A percentile compares a stretch with the other conserved stretches of the same genome.
Evolutionary conservation across 257 asterid genomes (phyloP).

Genomic region (Eucommia ulmoides): DNA sequence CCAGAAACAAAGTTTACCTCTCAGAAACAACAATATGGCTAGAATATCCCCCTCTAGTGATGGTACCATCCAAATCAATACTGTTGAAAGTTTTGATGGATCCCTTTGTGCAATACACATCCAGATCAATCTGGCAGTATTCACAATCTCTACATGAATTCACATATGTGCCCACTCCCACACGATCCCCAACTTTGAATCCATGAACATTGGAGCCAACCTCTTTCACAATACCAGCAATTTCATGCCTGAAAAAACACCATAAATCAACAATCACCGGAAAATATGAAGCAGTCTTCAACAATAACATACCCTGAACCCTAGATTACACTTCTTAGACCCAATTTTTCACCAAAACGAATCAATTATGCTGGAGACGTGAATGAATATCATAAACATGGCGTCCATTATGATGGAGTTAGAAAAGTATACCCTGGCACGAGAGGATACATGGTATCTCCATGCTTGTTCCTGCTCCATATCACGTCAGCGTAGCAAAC

Average conservation of each 20-base stretch:
- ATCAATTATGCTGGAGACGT: too few species aligned
- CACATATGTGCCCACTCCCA: conserved; percentile 91
- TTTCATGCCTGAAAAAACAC: conserved; percentile 61
- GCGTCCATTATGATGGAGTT: too few species aligned
- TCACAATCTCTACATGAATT: conserved; percentile 87
- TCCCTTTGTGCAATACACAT: conserved; percentile 65
- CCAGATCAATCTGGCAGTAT: conserved; percentile 42
- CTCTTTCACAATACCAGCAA: conserved; percentile 54
- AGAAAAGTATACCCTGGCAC: conserved; percentile 99
- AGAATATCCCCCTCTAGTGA: conserved; percentile 93
- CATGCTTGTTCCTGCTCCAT: conserved; percentile 55
- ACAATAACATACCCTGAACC: too few species aligned
- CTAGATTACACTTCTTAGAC: too few species aligned
- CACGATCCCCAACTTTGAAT: conserved; percentile 61
- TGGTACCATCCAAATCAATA: conserved; percentile 66
- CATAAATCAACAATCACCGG: background rate
- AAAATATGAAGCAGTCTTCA: too few species aligned
- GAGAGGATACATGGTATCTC: conserved; percentile 66
- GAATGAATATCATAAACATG: too few species aligned
- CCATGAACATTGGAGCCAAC: conserved; percentile 50
- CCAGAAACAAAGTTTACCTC: conserved; percentile 24
- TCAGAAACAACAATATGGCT: conserved; percentile 57
- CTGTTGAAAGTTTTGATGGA: conserved; percentile 47
- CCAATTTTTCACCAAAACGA: too few species aligned
- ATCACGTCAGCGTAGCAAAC: conserved; percentile 77